Percentiles rank a stretch among this genome's conserved stretches.
phyloP scores from a whole-genome alignment of 2,329 filamentous ascomycete species.

The Ophiocordyceps camponoti-floridani region DNA sequence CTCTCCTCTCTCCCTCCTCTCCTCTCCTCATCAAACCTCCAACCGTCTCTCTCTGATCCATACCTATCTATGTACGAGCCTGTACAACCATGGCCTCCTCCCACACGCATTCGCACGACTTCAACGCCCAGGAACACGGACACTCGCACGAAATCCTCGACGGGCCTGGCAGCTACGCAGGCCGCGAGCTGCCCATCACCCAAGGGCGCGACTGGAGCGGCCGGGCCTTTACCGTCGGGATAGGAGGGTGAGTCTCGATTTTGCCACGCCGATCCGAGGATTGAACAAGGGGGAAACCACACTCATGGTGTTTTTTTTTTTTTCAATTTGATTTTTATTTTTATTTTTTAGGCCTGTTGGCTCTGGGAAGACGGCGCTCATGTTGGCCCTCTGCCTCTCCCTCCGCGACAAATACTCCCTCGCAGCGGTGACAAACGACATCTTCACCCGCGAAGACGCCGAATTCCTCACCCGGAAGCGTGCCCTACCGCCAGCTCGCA shows the following conservation, averaged over 20 bases:
- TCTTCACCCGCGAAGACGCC: conserved; percentile 95
- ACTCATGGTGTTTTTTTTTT: neutral
- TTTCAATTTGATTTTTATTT: too few species aligned
- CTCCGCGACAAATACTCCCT: conserved; percentile 70
- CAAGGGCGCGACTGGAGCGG: conserved; percentile 78
- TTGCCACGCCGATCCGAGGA: too few species aligned
- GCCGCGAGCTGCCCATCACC: conserved; percentile 83
- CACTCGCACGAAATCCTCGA: conserved; percentile 93
- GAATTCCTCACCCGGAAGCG: conserved; percentile 84
- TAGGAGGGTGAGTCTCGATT: conserved; percentile 84
- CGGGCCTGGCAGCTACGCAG: conserved; percentile 77
- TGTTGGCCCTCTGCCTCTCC: conserved; percentile 79
- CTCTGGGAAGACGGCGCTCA: conserved; percentile 91
- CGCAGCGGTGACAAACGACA: conserved; percentile 95
- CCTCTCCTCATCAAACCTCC: too few species aligned
- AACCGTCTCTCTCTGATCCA: too few species aligned
- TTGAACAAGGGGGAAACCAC: neutral
- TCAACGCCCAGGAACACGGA: conserved; percentile 56
- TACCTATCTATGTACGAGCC: too few species aligned
- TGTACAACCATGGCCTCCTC: neutral
- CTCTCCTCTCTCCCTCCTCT: too few species aligned
- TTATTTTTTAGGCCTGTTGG: conserved; percentile 53
- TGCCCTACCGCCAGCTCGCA: conserved; percentile 67
- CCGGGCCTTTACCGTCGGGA: conserved; percentile 89
- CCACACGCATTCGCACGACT: conserved; percentile 39